Percentiles rank a stretch among this genome's conserved stretches.
phyloP scores from a whole-genome alignment of 2,329 filamentous ascomycete genomes.

The Cladophialophora yegresii region DNA sequence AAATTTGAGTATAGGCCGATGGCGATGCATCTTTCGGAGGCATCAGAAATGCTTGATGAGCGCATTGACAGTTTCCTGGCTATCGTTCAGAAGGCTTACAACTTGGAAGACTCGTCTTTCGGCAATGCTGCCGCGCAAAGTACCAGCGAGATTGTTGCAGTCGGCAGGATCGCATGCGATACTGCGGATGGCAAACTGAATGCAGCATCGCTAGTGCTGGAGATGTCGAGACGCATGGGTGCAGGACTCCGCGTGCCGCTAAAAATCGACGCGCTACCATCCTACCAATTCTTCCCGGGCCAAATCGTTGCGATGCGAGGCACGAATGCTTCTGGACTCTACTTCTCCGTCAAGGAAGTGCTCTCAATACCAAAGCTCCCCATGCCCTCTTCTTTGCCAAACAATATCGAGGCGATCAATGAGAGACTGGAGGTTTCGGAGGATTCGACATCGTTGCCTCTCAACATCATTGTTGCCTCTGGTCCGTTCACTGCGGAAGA shows the following conservation, averaged over 20 bases:
- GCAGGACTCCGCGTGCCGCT: conserved; percentile 79
- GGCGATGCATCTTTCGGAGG: conserved; percentile 90
- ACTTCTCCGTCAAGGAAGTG: conserved; percentile 77
- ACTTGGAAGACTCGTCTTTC: conserved; percentile 76
- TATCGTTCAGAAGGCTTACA: conserved; percentile 72
- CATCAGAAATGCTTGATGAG: conserved; percentile 91
- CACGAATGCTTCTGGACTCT: conserved; percentile 80
- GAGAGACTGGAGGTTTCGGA: conserved; percentile 67
- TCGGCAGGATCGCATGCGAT: conserved; percentile 90
- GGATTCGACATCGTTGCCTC: conserved; percentile 60
- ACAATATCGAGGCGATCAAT: conserved; percentile 67
- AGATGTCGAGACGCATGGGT: conserved; percentile 81
- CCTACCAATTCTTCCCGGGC: conserved; percentile 86
- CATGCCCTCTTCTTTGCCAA: conserved; percentile 68
- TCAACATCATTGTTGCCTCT: conserved; percentile 75
- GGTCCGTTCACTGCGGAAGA: conserved; percentile 93
- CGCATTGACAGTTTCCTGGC: conserved; percentile 84
- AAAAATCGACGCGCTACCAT: conserved; percentile 67
- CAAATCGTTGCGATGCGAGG: conserved; percentile 88
- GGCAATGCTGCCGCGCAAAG: conserved; percentile 84
- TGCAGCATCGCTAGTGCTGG: conserved; percentile 78
- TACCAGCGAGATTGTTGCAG: conserved; percentile 81
- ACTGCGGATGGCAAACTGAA: conserved; percentile 84
- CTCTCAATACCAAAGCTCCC: conserved; percentile 73
- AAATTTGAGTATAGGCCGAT: conserved; percentile 91